Evolutionary conservation across 768 basidiomycete genomes (phyloP).

Genomic region (Russula foetens): DNA sequence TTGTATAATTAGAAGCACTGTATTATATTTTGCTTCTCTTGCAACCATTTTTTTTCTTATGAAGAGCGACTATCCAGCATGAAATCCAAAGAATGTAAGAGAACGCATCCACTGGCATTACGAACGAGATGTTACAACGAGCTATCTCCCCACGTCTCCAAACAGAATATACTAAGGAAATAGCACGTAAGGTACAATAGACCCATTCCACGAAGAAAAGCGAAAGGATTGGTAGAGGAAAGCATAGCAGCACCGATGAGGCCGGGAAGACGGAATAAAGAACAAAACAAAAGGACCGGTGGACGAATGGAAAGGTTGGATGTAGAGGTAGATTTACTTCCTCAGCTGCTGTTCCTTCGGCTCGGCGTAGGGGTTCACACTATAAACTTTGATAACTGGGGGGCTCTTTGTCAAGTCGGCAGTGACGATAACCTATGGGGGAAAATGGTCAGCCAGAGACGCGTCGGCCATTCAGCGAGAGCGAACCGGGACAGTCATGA

Average conservation of each 20-base stretch:
- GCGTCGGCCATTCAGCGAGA: conserved; percentile 6
- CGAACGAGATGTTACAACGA: conserved; percentile 14
- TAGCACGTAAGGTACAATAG: conserved; percentile 11
- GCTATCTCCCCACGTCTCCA: background rate
- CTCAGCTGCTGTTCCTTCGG: conserved; percentile 32
- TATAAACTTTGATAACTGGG: conserved; percentile 95
- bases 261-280: background rate
- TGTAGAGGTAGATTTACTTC: background rate
- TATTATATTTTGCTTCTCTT: conserved; percentile 4
- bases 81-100: background rate
- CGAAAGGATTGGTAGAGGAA: background rate
- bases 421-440: conserved; percentile 77
- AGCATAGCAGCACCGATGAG: conserved; percentile 2
- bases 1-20: conserved; percentile 9
- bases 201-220: background rate
- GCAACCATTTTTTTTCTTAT: background rate
- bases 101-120: conserved; percentile 8
- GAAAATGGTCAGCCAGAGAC: background rate
- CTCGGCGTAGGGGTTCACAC: conserved; percentile 83
- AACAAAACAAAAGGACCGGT: background rate
- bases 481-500: conserved; percentile 87
- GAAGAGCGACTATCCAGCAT: background rate
- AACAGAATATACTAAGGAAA: background rate
- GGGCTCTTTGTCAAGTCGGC: conserved; percentile 94
- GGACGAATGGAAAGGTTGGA: background rate